phyloP scores from a whole-genome alignment of 495 filamentous ascomycete species.

The Aspergillus hancockii region DNA sequence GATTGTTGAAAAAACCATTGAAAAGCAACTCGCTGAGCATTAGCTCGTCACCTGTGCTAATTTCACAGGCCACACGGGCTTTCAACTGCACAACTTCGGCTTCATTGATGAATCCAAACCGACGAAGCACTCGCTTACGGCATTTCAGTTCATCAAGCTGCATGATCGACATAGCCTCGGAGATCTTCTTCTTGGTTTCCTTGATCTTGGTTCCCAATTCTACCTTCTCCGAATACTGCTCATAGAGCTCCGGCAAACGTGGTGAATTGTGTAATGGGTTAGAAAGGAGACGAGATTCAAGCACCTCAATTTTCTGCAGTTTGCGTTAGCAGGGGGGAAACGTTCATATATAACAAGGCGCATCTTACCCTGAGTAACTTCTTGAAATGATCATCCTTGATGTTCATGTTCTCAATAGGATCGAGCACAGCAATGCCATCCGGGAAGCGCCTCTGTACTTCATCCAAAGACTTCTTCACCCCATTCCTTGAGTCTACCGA shows the following conservation, averaged over 20 bases:
- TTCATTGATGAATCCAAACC: constrained; percentile 95
- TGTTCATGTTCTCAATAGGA: constrained; percentile 92
- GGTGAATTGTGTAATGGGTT: constrained; percentile 91
- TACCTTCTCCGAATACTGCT: constrained; percentile 80
- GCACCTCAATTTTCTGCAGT: constrained; percentile 83
- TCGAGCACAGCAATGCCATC: constrained; percentile 87
- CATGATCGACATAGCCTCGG: constrained; percentile 76
- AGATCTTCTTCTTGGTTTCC: constrained; percentile 80
- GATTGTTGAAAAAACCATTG: constrained; percentile 96
- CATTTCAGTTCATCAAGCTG: constrained; percentile 95
- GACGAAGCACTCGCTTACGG: constrained; percentile 91
- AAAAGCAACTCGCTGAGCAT: constrained; percentile 91
- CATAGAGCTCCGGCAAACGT: constrained; percentile 75
- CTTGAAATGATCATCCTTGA: constrained; percentile 90
- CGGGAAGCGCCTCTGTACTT: constrained; percentile 83
- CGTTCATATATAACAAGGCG: not conserved
- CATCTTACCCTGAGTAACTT: constrained; percentile 73
- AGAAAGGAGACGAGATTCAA: constrained; percentile 84
- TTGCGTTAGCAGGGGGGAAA: constrained; percentile 13
- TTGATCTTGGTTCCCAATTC: constrained; percentile 77
- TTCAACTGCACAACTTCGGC: constrained; percentile 92
- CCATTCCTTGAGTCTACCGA: constrained; percentile 60
- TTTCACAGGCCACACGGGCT: constrained; percentile 95
- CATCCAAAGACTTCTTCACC: constrained; percentile 67
- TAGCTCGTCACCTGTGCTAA: constrained; percentile 89